These are phyloP conservation scores for Solanum tarijense DNA, from an alignment of 257 asterid genomes.

Conservation along the genomic window DNA sequence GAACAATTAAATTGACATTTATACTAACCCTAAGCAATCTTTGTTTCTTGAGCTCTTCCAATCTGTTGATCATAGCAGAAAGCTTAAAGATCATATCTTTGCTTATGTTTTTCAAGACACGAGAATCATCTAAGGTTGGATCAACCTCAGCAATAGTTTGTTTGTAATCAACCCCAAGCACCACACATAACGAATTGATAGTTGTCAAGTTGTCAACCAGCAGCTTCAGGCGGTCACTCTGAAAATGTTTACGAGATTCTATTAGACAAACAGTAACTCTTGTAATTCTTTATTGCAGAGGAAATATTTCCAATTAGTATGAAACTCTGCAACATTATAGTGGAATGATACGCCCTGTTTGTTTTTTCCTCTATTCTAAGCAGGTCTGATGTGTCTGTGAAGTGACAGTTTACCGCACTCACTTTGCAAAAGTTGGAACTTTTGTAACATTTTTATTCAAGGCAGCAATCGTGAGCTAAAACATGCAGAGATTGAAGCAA, in stretches of 20 bases:
- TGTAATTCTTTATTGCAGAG: not conserved
- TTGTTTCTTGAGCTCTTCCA: conserved; percentile 54
- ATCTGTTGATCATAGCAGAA: conserved; percentile 27
- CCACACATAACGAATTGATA: conserved; percentile 46
- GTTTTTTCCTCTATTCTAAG: not conserved
- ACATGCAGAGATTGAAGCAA: not conserved
- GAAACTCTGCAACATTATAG: not conserved
- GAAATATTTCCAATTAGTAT: not conserved
- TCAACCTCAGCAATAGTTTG: conserved; percentile 41
- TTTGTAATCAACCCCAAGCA: conserved; percentile 74
- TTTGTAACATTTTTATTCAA: not conserved
- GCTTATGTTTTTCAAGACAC: conserved; percentile 38
- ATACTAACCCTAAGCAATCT: conserved; percentile 58
- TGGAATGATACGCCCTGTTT: not conserved
- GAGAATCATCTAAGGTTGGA: conserved; percentile 44
- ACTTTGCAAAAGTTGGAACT: not conserved
- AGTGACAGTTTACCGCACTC: not conserved
- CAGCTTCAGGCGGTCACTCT: conserved; percentile 63
- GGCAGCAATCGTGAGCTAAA: not conserved
- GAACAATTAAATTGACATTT: conserved; percentile 1
- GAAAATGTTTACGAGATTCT: conserved; percentile 4
- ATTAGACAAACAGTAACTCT: not conserved
- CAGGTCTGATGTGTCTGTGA: not conserved
- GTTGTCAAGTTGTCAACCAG: conserved; percentile 41
- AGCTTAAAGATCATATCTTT: conserved; percentile 39